Conservation (phyloP, 495 filamentous ascomycete genomes). For the Daldinia loculata region DNA sequence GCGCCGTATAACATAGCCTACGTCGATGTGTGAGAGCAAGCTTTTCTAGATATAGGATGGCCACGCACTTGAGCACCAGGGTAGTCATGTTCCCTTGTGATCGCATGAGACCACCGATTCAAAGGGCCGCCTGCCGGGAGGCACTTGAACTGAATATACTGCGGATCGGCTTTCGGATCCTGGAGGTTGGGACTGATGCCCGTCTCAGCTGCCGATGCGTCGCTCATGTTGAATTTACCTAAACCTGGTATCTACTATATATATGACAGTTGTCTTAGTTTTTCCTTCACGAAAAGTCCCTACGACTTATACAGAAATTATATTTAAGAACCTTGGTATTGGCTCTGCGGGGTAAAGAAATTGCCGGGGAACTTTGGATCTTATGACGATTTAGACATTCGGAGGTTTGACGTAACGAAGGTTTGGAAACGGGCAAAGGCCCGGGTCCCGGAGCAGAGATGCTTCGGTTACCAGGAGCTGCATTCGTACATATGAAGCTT, state of each 20-base stretch:
- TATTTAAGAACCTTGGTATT: background rate
- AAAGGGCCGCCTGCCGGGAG: slow-evolving; percentile 54
- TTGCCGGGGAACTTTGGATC: slow-evolving; percentile 4
- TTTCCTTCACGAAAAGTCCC: background rate
- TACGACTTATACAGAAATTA: background rate
- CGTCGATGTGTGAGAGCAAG: slow-evolving; percentile 11
- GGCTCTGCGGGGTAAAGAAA: slow-evolving; percentile 29
- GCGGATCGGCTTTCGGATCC: slow-evolving; percentile 50
- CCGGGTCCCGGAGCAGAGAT: slow-evolving; percentile 28
- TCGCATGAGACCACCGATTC: slow-evolving; percentile 58
- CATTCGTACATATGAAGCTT: background rate
- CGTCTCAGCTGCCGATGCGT: slow-evolving; percentile 21
- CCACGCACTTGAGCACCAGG: slow-evolving; percentile 82
- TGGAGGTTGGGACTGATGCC: slow-evolving; percentile 11
- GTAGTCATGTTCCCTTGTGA: slow-evolving; percentile 80
- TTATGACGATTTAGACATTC: slow-evolving; percentile 22
- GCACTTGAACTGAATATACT: slow-evolving; percentile 57
- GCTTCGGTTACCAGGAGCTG: slow-evolving; percentile 1
- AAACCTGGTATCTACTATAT: background rate
- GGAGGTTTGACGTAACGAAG: slow-evolving; percentile 33
- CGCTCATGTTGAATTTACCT: slow-evolving; percentile 25
- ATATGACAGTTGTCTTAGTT: background rate
- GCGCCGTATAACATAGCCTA: slow-evolving; percentile 97
- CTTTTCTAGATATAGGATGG: background rate
- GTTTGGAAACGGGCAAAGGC: slow-evolving; percentile 18